These are phyloP conservation scores for Amaranthus tricolor DNA, from an alignment of 179 eudicot genomes.

Conservation along the genomic window DNA sequence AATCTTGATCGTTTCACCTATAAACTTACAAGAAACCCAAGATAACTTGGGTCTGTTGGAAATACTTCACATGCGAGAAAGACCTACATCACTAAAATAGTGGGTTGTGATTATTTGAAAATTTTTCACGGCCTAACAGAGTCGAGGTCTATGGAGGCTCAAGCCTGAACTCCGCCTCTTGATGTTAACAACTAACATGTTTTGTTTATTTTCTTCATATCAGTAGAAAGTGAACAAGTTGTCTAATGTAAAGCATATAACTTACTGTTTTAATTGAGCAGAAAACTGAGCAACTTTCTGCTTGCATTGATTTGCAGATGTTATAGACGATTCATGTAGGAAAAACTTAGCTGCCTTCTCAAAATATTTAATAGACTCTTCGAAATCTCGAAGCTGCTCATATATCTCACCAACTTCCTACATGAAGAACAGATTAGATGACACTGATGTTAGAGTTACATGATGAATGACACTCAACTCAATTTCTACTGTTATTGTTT, in stretches of 20 bases:
- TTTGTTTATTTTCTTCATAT: neutral
- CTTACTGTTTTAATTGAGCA: slow-evolving; percentile 49
- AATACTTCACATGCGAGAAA: too few species aligned
- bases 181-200: too few species aligned
- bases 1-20: too few species aligned
- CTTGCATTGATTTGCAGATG: slow-evolving; percentile 54
- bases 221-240: neutral
- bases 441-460: neutral
- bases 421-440: neutral
- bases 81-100: too few species aligned
- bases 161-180: too few species aligned
- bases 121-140: too few species aligned
- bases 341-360: slow-evolving; percentile 45
- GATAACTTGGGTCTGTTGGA: too few species aligned
- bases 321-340: slow-evolving; percentile 39
- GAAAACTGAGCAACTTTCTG: slow-evolving; percentile 54
- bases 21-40: too few species aligned
- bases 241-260: neutral
- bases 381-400: slow-evolving; percentile 38
- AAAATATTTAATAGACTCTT: slow-evolving; percentile 41
- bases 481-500: too few species aligned
- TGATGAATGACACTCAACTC: neutral
- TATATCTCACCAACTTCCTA: slow-evolving; percentile 53
- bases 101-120: too few species aligned
- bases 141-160: too few species aligned